Conservation (phyloP, 768 basidiomycete genomes). For the Roridomyces roridus region DNA sequence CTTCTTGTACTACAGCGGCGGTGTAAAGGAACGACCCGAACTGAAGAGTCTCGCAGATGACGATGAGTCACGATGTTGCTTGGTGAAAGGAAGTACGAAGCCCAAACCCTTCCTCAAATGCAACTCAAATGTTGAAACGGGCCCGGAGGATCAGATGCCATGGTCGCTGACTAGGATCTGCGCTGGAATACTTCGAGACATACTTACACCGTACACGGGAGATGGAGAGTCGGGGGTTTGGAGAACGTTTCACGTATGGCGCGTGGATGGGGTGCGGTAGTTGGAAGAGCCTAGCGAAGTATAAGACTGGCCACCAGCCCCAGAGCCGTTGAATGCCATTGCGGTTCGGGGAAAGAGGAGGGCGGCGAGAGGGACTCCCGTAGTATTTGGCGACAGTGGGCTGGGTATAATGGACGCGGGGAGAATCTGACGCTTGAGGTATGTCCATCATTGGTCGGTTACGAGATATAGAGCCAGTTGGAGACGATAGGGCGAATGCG, state of each 20-base stretch:
- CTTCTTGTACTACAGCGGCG: slow-evolving; percentile 88
- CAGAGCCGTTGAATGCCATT: slow-evolving; percentile 39
- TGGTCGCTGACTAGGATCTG: slow-evolving; percentile 27
- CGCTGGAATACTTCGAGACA: slow-evolving; percentile 34
- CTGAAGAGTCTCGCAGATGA: slow-evolving; percentile 82
- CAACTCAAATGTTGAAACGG: background rate
- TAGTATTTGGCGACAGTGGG: slow-evolving; percentile 76
- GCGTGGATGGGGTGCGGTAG: slow-evolving; percentile 16
- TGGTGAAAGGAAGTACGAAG: slow-evolving; percentile 90
- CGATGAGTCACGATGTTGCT: slow-evolving; percentile 94
- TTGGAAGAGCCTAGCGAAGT: slow-evolving; percentile 1
- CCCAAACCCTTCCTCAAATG: slow-evolving; percentile 80
- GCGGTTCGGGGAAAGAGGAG: slow-evolving; percentile 52
- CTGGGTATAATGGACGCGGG: slow-evolving; percentile 78
- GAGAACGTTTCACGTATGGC: slow-evolving; percentile 23
- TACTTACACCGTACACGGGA: slow-evolving; percentile 45
- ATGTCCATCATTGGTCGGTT: slow-evolving; percentile 31
- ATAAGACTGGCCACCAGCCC: slow-evolving; percentile 26
- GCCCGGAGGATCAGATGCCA: too few relatives aligned
- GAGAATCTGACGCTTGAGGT: slow-evolving; percentile 71
- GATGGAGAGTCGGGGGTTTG: slow-evolving; percentile 26
- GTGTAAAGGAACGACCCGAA: slow-evolving; percentile 95
- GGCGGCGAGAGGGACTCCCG: slow-evolving; percentile 61
- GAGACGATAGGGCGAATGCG: slow-evolving; percentile 22
- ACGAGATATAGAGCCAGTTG: slow-evolving; percentile 22